Conservation (phyloP, 306 rosid species). For the Begonia loranthoides region DNA sequence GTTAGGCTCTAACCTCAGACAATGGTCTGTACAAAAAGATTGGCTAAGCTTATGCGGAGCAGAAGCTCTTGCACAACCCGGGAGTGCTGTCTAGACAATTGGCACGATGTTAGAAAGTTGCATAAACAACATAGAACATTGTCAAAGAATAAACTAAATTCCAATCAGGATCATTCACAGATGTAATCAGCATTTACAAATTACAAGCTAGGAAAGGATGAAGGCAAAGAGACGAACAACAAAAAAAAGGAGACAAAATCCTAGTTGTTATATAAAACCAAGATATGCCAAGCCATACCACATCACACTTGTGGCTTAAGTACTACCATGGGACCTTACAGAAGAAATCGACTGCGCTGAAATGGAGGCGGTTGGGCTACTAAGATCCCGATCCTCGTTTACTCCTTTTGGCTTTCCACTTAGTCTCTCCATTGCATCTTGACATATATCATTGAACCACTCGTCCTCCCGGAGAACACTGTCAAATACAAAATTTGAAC, state of each 20-base stretch:
- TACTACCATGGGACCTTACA: slow-evolving; percentile 79
- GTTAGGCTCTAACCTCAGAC: too few relatives aligned
- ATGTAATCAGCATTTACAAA: slow-evolving; percentile 39
- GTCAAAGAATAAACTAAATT: slow-evolving; percentile 24
- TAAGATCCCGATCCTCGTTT: slow-evolving; percentile 72
- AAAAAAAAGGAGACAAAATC: slow-evolving; percentile 2
- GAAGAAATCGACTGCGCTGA: slow-evolving; percentile 97
- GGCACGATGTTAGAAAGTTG: background rate
- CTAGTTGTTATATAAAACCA: slow-evolving; percentile 13
- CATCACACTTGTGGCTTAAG: slow-evolving; percentile 36
- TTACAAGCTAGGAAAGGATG: slow-evolving; percentile 1
- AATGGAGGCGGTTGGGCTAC: slow-evolving; percentile 92
- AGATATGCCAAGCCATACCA: slow-evolving; percentile 8
- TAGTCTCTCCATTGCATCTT: slow-evolving; percentile 69
- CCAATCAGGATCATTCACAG: slow-evolving; percentile 19
- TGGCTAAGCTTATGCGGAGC: too few relatives aligned
- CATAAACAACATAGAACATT: background rate
- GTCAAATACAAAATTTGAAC: slow-evolving; percentile 6
- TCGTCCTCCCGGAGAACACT: slow-evolving; percentile 89
- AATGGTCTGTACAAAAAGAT: too few relatives aligned
- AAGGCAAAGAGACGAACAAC: slow-evolving; percentile 7
- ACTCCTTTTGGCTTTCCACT: slow-evolving; percentile 79
- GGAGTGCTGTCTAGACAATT: background rate
- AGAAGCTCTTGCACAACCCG: too few relatives aligned
- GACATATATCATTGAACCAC: slow-evolving; percentile 82